Evolutionary conservation across 305 asterid genomes (phyloP).

Genomic region (Fraxinus nigra): DNA sequence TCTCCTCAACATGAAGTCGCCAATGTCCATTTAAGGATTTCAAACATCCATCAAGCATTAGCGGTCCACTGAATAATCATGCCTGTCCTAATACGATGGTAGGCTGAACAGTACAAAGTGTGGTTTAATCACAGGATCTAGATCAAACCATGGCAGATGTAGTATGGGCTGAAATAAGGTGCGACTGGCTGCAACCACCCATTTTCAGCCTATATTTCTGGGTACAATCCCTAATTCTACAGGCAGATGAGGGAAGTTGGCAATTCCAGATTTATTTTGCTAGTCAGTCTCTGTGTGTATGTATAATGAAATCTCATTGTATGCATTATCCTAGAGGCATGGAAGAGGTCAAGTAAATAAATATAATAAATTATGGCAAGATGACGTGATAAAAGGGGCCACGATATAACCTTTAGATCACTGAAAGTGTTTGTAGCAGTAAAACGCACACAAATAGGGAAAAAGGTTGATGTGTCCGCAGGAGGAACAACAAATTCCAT

Average conservation of each 20-base stretch:
- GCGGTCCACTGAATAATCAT: background rate
- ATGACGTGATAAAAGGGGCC: background rate
- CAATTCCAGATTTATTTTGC: background rate
- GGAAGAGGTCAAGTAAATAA: background rate
- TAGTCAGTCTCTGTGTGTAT: background rate
- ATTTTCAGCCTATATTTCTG: background rate
- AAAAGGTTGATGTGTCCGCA: constrained; percentile 61
- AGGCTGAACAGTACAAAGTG: background rate
- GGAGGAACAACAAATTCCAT: constrained; percentile 87
- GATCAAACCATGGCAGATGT: background rate
- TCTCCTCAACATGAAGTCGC: background rate
- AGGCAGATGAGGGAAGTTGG: background rate
- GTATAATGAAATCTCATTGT: background rate
- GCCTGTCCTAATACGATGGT: background rate
- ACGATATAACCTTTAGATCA: constrained; percentile 55
- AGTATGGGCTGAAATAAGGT: background rate
- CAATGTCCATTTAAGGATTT: background rate
- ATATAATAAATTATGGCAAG: background rate
- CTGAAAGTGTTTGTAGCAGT: constrained; percentile 73
- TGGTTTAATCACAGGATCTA: background rate
- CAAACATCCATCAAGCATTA: background rate
- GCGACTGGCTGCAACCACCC: background rate
- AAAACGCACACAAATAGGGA: constrained; percentile 74
- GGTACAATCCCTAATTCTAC: background rate
- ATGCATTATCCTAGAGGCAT: background rate